A percentile compares a stretch with the other conserved stretches of the same genome.
Evolutionary conservation across 2,329 filamentous ascomycete species (phyloP).

Genomic region (Arthrobotrys musiformis): DNA sequence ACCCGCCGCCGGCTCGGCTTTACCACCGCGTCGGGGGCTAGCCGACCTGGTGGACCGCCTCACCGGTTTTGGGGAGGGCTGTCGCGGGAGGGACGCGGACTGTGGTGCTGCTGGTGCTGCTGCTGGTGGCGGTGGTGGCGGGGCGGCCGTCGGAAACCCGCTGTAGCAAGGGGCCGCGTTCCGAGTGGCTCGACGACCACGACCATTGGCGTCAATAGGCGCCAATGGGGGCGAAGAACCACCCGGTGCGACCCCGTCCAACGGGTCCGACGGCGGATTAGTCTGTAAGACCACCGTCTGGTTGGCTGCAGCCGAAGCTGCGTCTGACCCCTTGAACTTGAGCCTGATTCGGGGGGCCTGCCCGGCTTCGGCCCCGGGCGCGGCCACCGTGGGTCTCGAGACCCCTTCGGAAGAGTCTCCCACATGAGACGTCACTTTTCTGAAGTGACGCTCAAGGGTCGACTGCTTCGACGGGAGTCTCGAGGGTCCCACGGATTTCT

Average conservation of each 20-base stretch:
- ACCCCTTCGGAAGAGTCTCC: slow-evolving; percentile 5
- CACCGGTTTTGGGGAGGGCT: slow-evolving; percentile 25
- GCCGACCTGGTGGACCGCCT: slow-evolving; percentile 43
- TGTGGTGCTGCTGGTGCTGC: background rate
- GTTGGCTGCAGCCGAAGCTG: slow-evolving; percentile 12
- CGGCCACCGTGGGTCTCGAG: background rate
- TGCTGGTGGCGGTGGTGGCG: background rate
- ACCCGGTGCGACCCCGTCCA: slow-evolving; percentile 25
- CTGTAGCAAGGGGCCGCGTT: slow-evolving; percentile 46
- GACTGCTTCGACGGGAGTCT: slow-evolving; percentile 30
- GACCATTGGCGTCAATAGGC: slow-evolving; percentile 30
- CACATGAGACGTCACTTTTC: slow-evolving; percentile 21
- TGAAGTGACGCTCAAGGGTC: slow-evolving; percentile 36
- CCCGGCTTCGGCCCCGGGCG: slow-evolving; percentile 2
- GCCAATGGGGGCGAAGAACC: slow-evolving; percentile 30
- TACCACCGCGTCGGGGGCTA: slow-evolving; percentile 41
- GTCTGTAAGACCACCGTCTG: slow-evolving; percentile 37
- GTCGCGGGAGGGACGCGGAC: slow-evolving; percentile 17
- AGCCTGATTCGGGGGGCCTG: slow-evolving; percentile 31
- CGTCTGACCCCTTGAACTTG: background rate
- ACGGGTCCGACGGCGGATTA: slow-evolving; percentile 45
- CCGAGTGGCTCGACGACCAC: slow-evolving; percentile 45
- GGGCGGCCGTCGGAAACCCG: slow-evolving; percentile 22
- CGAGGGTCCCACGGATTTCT: slow-evolving; percentile 1
- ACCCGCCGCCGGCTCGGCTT: slow-evolving; percentile 5